phyloP scores from a whole-genome alignment of 148 eudicot species.

The Suaeda aralocaspica region DNA sequence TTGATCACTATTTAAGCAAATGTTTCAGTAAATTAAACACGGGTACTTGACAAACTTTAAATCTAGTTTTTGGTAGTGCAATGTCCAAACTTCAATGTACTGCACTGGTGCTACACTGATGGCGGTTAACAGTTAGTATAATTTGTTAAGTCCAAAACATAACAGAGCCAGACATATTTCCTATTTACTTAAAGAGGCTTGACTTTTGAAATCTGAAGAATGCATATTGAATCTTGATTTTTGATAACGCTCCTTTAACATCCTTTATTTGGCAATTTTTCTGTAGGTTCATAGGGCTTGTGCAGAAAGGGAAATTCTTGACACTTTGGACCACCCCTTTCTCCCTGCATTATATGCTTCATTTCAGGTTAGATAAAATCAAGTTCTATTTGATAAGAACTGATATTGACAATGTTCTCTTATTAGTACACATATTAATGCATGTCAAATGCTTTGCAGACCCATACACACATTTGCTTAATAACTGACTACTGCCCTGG shows the following conservation, averaged over 20 bases:
- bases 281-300: slow-evolving; percentile 96
- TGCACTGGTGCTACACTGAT: not conserved
- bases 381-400: not conserved
- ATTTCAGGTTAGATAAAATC: slow-evolving; percentile 68
- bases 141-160: not conserved
- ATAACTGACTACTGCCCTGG: slow-evolving; percentile 93
- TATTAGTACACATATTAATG: not conserved
- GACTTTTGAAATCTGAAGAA: not conserved
- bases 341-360: slow-evolving; percentile 98
- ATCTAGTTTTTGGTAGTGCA: slow-evolving; percentile 1
- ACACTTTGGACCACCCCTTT: slow-evolving; percentile 93
- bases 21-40: slow-evolving; percentile 1
- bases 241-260: not conserved
- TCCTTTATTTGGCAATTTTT: slow-evolving; percentile 4
- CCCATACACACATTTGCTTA: slow-evolving; percentile 87
- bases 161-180: not conserved
- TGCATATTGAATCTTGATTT: not conserved
- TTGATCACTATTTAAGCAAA: not conserved
- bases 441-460: slow-evolving; percentile 48
- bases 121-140: not conserved
- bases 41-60: not conserved
- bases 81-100: not conserved
- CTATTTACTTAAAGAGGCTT: not conserved
- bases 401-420: not conserved
- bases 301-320: slow-evolving; percentile 93